Percentiles rank a stretch among this genome's conserved stretches.
These are phyloP conservation scores for Sergeia podlipaevii DNA, from an alignment of 208 protist species.

Conservation along the genomic window DNA sequence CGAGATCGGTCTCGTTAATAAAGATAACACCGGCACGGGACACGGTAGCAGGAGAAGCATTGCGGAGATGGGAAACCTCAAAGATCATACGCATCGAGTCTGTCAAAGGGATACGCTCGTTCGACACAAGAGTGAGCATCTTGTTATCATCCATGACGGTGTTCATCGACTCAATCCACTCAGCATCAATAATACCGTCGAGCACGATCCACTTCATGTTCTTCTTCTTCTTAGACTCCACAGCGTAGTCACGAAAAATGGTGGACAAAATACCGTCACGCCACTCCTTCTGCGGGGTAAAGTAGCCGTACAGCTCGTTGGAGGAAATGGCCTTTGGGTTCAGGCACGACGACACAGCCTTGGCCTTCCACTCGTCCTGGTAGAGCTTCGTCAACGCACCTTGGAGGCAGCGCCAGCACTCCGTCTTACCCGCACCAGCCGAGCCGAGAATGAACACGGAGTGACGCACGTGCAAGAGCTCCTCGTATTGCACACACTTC, in stretches of 20 bases:
- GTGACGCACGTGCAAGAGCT: slow-evolving; percentile 98
- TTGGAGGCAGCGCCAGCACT: slow-evolving; percentile 96
- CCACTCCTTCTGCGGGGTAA: slow-evolving; percentile 97
- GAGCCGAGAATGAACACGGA: slow-evolving; percentile 98
- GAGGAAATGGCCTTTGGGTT: slow-evolving; percentile 99
- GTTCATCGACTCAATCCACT: slow-evolving; percentile 99
- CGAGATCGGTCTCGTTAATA: slow-evolving; percentile 97
- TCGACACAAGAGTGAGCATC: slow-evolving; percentile 98
- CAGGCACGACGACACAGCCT: slow-evolving; percentile 88
- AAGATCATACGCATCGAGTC: slow-evolving; percentile 98
- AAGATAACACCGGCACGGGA: slow-evolving; percentile 98
- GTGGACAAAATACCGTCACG: slow-evolving; percentile 94
- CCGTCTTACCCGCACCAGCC: slow-evolving; percentile 96
- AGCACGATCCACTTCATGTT: slow-evolving; percentile 98
- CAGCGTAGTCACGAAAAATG: slow-evolving; percentile 95
- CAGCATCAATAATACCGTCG: slow-evolving; percentile 98
- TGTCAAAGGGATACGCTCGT: slow-evolving; percentile 98
- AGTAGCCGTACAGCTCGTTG: slow-evolving; percentile 98
- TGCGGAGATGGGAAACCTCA: slow-evolving; percentile 96
- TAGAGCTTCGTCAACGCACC: slow-evolving; percentile 89
- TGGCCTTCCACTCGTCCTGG: slow-evolving; percentile 91
- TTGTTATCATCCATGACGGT: slow-evolving; percentile 99
- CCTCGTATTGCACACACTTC: slow-evolving; percentile 98
- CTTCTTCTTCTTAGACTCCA: slow-evolving; percentile 94
- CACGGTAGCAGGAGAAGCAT: slow-evolving; percentile 98